Base-by-base conservation (phyloP, 2,329 filamentous ascomycete species). In the Tothia fuscella region DNA sequence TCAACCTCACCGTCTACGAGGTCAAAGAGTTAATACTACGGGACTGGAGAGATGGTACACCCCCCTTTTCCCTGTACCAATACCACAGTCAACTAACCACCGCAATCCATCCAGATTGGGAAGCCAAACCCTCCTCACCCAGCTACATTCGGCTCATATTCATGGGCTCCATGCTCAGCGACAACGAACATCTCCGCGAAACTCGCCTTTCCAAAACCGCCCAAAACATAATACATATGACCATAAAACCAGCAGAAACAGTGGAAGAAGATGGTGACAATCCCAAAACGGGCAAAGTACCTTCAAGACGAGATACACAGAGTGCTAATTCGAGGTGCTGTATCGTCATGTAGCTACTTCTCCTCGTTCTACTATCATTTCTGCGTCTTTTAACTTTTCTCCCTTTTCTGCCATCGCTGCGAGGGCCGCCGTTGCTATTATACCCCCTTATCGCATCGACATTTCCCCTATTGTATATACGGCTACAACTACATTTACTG, bases 191-290 rank as follows among this genome's bases (percentile, higher is more conserved):
- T 49, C 62, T 96, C 36, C 31, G 45, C 36, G 86, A 88, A 50
- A 88, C 84, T 54, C 81, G 78, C 47, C 86, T 93, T 55, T 82
- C 76, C 54, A 69, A 70, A 22, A 80, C 86, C 48, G 67, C 71
- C 9, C 76, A 83, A 6, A 93, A 93, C 50, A 83, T 93, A 21
- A 78, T 94, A n/a, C 87, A 94, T 61, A 93, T 94, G 86, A 89
- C 83, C 5, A 78, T 94, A 51, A 82, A 84, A 51, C 87, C 87
- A 3, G 81, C 87, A 55, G 85, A 93, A 55, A 73, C 82, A 29
- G 67, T 89, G 47, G 80, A 93, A 49, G 86, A 91, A 54, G 77
- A 80, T 49, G 81, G 85, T 50, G 78, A 73, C 74, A 25, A 71
- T 73, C 45, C 25, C 38, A n/a, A 40, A 32, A 22, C 20, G 17